A percentile compares a stretch with the other conserved stretches of the same genome.
Conservation (phyloP, 768 basidiomycete genomes). For the Russula brevipes region DNA sequence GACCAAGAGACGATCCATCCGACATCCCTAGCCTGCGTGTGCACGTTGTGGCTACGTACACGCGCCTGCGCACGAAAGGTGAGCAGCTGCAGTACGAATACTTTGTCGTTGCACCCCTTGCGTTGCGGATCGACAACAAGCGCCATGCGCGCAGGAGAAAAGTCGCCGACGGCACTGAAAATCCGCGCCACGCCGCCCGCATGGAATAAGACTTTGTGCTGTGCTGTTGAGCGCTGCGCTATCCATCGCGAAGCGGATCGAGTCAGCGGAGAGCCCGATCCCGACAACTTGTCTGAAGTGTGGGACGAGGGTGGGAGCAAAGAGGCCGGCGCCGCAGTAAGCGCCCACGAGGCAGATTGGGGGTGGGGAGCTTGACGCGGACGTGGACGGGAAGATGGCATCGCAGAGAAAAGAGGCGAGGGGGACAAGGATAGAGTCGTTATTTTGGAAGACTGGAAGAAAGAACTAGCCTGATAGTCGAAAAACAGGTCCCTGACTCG, state of each 20-base stretch:
- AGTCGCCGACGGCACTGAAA: too few relatives aligned
- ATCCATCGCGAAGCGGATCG: too few relatives aligned
- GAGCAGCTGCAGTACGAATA: slow-evolving; percentile 72
- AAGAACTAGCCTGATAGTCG: slow-evolving; percentile 81
- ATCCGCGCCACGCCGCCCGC: too few relatives aligned
- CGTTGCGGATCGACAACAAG: too few relatives aligned
- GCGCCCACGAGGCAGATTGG: slow-evolving; percentile 92
- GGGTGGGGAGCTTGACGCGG: slow-evolving; percentile 9
- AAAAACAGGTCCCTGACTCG: slow-evolving; percentile 71
- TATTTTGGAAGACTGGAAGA: slow-evolving; percentile 82
- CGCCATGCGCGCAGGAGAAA: too few relatives aligned
- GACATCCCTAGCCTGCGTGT: slow-evolving; percentile 86
- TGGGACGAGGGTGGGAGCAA: slow-evolving; percentile 76
- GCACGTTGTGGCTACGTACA: slow-evolving; percentile 97
- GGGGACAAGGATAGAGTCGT: slow-evolving; percentile 83
- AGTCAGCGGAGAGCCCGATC: slow-evolving; percentile 75
- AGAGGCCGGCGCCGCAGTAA: slow-evolving; percentile 88
- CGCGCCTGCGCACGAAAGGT: slow-evolving; percentile 40
- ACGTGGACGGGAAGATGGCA: slow-evolving; percentile 49
- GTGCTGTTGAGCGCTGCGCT: too few relatives aligned
- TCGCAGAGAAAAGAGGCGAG: slow-evolving; percentile 80
- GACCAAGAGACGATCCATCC: slow-evolving; percentile 58
- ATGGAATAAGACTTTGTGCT: too few relatives aligned
- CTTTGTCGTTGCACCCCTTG: slow-evolving; percentile 79
- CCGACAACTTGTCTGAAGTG: slow-evolving; percentile 75